These are phyloP conservation scores for Lichtheimia ornata DNA, from an alignment of 371 early-diverging fungal genomes.

Conservation along the genomic window DNA sequence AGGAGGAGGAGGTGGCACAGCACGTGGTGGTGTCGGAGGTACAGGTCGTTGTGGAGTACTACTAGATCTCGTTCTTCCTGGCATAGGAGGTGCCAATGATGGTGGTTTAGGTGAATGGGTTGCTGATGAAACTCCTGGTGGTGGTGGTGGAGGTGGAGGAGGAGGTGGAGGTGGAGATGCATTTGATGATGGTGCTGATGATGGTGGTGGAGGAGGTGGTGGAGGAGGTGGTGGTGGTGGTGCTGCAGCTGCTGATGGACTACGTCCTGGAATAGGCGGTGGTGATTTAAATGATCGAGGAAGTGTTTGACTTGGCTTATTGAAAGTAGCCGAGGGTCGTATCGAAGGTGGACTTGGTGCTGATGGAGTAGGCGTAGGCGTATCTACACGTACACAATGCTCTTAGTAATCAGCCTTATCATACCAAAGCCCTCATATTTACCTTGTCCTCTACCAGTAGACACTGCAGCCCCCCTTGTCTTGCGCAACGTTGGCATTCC, in stretches of 20 bases:
- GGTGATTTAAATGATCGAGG: slow-evolving; percentile 43
- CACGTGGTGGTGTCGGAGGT: slow-evolving; percentile 40
- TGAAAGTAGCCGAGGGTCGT: slow-evolving; percentile 11
- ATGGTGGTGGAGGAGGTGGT: slow-evolving; percentile 15
- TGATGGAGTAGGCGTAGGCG: background rate
- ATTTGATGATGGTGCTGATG: background rate
- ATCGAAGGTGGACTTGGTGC: slow-evolving; percentile 23
- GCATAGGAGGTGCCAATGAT: slow-evolving; percentile 27
- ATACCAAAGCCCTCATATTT: background rate
- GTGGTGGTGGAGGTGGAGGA: slow-evolving; percentile 19
- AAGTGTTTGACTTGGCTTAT: slow-evolving; percentile 25
- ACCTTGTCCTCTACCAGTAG: slow-evolving; percentile 35
- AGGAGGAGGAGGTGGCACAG: slow-evolving; percentile 36
- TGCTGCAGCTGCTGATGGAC: slow-evolving; percentile 3
- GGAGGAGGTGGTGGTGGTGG: slow-evolving; percentile 20
- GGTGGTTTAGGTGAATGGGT: slow-evolving; percentile 26
- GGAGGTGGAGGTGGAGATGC: slow-evolving; percentile 26
- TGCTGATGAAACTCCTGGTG: slow-evolving; percentile 15
- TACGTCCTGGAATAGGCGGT: slow-evolving; percentile 38
- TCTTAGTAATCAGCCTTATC: too few species aligned
- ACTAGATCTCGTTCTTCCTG: slow-evolving; percentile 40
- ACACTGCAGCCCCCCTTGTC: slow-evolving; percentile 42
- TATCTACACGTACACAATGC: background rate
- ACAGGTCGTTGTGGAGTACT: slow-evolving; percentile 48
- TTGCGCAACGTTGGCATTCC: slow-evolving; percentile 69